Percentiles rank a stretch among this genome's conserved stretches.
Conservation (phyloP, 2,329 filamentous ascomycete species). For the Colletotrichum trifolii region DNA sequence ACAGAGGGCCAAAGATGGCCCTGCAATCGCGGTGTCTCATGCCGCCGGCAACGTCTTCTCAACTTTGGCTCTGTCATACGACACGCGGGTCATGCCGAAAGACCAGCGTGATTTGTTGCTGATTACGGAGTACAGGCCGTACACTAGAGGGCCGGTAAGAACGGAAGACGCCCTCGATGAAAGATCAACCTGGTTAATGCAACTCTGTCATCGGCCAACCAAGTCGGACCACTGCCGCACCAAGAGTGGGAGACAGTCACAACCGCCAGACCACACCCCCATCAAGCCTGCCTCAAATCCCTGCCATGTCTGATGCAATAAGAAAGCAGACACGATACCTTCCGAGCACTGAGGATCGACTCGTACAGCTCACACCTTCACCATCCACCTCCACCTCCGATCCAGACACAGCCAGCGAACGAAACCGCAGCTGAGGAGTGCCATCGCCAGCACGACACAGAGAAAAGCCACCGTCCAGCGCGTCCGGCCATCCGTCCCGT, state of each 20-base stretch:
- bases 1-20: too few species aligned
- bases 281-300: conserved; percentile 3
- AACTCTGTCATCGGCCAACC: conserved; percentile 19
- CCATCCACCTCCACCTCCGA: conserved; percentile 37
- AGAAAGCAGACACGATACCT: conserved; percentile 18
- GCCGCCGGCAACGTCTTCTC: too few species aligned
- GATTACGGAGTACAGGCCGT: too few species aligned
- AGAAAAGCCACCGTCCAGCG: conserved; percentile 41
- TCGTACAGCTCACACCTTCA: conserved; percentile 34
- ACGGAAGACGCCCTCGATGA: not conserved
- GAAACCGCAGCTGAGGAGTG: conserved; percentile 37
- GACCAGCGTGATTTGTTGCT: too few species aligned
- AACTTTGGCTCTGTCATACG: too few species aligned
- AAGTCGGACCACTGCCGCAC: conserved; percentile 18
- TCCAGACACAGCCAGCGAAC: conserved; percentile 40
- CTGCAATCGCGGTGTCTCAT: too few species aligned
- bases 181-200: conserved; percentile 5
- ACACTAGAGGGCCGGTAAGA: too few species aligned
- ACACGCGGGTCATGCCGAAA: too few species aligned
- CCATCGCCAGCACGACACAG: conserved; percentile 38
- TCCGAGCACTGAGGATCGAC: not conserved
- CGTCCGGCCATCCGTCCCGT: conserved; percentile 12
- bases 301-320: conserved; percentile 9
- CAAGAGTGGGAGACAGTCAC: not conserved
- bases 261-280: conserved; percentile 3